These are phyloP conservation scores for Candida pseudoviswanathii DNA, from an alignment of 1,139 yeast genomes.

Conservation along the genomic window DNA sequence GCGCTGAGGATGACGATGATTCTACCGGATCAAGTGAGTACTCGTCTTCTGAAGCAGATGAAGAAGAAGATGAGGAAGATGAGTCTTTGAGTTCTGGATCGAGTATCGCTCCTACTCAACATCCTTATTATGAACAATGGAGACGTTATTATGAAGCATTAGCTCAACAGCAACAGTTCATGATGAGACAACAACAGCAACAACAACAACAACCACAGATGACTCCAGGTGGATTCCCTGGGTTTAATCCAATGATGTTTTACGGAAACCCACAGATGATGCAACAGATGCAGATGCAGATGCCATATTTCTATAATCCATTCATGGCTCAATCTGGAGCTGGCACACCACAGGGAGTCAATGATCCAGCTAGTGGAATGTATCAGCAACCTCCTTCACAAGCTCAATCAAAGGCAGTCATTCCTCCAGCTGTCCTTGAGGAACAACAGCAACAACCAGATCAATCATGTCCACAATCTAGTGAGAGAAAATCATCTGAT, in stretches of 20 bases:
- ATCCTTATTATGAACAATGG: constrained; percentile 33
- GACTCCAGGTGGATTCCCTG: constrained; percentile 4
- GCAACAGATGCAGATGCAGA: constrained; percentile 9
- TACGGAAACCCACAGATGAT: constrained; percentile 13
- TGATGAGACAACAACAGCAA: constrained; percentile 14
- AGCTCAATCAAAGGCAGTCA: constrained; percentile 5
- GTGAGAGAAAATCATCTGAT: background rate
- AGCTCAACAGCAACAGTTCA: constrained; percentile 28
- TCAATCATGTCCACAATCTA: constrained; percentile 1
- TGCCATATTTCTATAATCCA: constrained; percentile 13
- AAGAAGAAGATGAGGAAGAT: constrained; percentile 19
- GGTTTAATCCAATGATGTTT: constrained; percentile 15
- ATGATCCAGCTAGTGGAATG: background rate
- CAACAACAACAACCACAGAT: constrained; percentile 17
- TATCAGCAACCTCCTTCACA: constrained; percentile 8
- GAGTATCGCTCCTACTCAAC: constrained; percentile 17
- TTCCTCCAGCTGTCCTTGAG: constrained; percentile 1
- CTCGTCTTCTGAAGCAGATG: constrained; percentile 9
- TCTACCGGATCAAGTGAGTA: background rate
- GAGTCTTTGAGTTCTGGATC: constrained; percentile 14
- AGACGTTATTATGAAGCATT: constrained; percentile 29
- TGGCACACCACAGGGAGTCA: background rate
- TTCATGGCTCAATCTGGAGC: constrained; percentile 7
- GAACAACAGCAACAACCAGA: constrained; percentile 2
- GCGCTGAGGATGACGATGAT: constrained; percentile 3